phyloP scores from a whole-genome alignment of 306 rosid genomes.

The Malus fusca region DNA sequence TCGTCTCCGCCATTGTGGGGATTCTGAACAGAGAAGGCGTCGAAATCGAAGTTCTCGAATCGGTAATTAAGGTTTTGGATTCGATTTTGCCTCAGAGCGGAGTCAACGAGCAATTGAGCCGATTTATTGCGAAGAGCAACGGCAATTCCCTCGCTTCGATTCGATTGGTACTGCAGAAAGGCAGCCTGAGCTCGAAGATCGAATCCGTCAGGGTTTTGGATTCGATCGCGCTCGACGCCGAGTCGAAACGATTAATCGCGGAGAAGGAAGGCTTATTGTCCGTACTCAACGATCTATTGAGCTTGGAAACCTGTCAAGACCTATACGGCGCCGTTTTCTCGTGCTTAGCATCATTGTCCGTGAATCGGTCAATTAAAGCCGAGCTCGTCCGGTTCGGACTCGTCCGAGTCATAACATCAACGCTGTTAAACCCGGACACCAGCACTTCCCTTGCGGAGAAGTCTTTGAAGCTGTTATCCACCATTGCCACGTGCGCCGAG shows the following conservation, averaged over 20 bases:
- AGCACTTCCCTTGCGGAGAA: slow-evolving; percentile 13
- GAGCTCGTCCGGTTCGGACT: slow-evolving; percentile 34
- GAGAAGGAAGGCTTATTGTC: slow-evolving; percentile 29
- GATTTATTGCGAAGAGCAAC: slow-evolving; percentile 16
- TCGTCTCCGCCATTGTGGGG: slow-evolving; percentile 23
- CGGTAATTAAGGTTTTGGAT: slow-evolving; percentile 22
- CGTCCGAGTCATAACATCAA: slow-evolving; percentile 14
- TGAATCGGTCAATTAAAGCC: slow-evolving; percentile 28
- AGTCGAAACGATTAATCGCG: slow-evolving; percentile 25
- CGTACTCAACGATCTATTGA: slow-evolving; percentile 10
- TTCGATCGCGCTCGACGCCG: slow-evolving; percentile 29
- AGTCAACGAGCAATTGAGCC: slow-evolving; percentile 15
- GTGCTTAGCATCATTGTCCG: slow-evolving; percentile 19
- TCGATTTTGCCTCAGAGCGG: slow-evolving; percentile 13
- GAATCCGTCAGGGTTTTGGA: slow-evolving; percentile 28
- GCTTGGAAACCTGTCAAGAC: not conserved
- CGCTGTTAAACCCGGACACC: slow-evolving; percentile 2
- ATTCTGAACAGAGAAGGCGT: slow-evolving; percentile 15
- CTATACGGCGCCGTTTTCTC: slow-evolving; percentile 33
- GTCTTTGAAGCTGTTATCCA: slow-evolving; percentile 26
- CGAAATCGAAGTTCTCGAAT: slow-evolving; percentile 15
- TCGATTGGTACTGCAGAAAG: slow-evolving; percentile 17
- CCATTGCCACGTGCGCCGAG: slow-evolving; percentile 34
- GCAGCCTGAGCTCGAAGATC: slow-evolving; percentile 26
- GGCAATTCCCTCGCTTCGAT: slow-evolving; percentile 25